Percentiles rank a stretch among this genome's conserved stretches.
Evolutionary conservation across 2,329 filamentous ascomycete genomes (phyloP).

Genomic region (Zymoseptoria tritici): DNA sequence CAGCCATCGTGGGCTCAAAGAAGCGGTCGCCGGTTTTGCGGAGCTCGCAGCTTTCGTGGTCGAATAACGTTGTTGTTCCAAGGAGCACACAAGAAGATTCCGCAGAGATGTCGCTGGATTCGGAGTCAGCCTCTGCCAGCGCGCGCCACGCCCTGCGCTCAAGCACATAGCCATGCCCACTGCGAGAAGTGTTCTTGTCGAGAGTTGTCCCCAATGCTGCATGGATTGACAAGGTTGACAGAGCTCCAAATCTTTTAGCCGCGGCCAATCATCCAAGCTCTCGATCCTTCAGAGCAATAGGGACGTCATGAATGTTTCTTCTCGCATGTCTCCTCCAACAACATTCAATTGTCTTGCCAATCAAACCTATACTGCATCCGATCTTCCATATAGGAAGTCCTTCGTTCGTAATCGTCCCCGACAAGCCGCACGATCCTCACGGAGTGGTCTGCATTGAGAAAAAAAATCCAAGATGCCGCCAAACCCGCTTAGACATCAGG

Average conservation of each 20-base stretch:
- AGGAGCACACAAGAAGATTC: not conserved
- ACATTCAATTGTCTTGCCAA: not conserved
- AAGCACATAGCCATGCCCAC: not conserved
- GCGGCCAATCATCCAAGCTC: not conserved
- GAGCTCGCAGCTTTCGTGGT: conserved; percentile 3
- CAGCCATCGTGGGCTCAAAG: conserved; percentile 57
- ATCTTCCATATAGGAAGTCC: not conserved
- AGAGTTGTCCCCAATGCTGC: not conserved
- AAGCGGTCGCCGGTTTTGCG: conserved; percentile 22
- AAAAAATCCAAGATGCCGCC: conserved; percentile 8
- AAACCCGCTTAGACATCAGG: conserved; percentile 59
- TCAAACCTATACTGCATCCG: not conserved
- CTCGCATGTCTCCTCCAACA: not conserved
- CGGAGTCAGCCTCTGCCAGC: not conserved
- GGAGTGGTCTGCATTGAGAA: not conserved
- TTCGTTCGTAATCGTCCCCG: not conserved
- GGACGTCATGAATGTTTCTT: not conserved
- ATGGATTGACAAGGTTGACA: not conserved
- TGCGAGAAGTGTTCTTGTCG: not conserved
- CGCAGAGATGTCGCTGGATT: not conserved
- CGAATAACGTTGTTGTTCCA: conserved; percentile 1
- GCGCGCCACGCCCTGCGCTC: not conserved
- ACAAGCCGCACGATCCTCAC: not conserved
- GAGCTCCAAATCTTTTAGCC: not conserved
- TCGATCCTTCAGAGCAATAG: not conserved